Evolutionary conservation across 2,329 filamentous ascomycete species (phyloP).

Genomic region (Bipolaris sorokiniana): DNA sequence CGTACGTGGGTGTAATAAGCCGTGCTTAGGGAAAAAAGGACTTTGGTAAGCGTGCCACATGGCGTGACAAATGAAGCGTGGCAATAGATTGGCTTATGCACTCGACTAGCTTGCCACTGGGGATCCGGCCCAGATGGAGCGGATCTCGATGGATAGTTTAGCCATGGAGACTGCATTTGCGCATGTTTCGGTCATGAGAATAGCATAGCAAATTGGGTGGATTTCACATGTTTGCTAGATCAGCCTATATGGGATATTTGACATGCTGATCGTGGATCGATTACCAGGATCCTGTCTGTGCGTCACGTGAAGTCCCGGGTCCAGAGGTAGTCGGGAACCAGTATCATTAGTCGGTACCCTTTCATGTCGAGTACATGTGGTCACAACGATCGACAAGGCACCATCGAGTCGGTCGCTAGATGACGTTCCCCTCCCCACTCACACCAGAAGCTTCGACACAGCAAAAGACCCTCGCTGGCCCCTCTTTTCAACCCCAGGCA

Average conservation of each 20-base stretch:
- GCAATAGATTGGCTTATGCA: not conserved
- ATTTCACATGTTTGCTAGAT: constrained; percentile 4
- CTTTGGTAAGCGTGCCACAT: not conserved
- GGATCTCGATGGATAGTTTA: constrained; percentile 1
- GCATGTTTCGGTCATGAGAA: constrained; percentile 1
- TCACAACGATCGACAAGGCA: constrained; percentile 1
- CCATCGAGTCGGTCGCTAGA: constrained; percentile 2
- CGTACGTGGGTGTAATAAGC: no score
- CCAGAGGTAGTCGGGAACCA: not conserved
- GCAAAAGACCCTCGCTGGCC: not conserved
- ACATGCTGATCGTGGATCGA: constrained; percentile 6
- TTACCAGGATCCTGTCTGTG: not conserved
- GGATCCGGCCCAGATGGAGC: not conserved
- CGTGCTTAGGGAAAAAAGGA: not conserved
- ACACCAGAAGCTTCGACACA: constrained; percentile 6
- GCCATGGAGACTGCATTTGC: constrained; percentile 3
- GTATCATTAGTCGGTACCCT: not conserved
- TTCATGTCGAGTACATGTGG: not conserved
- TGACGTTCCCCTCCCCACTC: not conserved
- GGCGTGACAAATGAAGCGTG: not conserved
- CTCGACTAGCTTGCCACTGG: not conserved
- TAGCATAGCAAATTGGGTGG: constrained; percentile 3
- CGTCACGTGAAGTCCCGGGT: constrained; percentile 1
- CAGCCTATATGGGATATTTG: constrained; percentile 6
- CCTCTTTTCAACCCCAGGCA: not conserved